Conservation (phyloP, 75 land plant species). For the Picea glauca region DNA sequence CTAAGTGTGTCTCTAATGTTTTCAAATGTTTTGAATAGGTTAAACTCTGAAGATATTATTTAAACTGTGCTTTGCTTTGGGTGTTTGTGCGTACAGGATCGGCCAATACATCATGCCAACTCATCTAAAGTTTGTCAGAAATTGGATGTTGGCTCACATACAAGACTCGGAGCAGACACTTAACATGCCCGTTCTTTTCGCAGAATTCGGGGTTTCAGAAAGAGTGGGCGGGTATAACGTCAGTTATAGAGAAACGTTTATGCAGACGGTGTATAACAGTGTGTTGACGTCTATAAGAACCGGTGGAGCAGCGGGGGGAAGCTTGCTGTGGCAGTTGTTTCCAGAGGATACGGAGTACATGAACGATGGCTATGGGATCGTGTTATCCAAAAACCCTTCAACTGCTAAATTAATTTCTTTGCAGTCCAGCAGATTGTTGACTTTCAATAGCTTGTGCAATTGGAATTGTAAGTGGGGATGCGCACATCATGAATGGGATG, state of each 20-base stretch:
- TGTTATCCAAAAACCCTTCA: slow-evolving; percentile 31
- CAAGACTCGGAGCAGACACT: slow-evolving; percentile 50
- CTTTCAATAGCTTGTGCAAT: slow-evolving; percentile 41
- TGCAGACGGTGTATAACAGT: slow-evolving; percentile 39
- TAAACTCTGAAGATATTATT: too few species aligned
- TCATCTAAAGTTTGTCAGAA: slow-evolving; percentile 48
- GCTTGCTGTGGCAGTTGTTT: slow-evolving; percentile 83
- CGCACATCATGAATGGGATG: not conserved
- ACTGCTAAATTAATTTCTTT: slow-evolving; percentile 57
- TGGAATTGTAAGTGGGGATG: slow-evolving; percentile 51
- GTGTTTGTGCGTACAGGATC: not conserved
- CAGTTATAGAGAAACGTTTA: slow-evolving; percentile 36
- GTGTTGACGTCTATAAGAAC: slow-evolving; percentile 40
- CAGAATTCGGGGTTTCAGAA: slow-evolving; percentile 70
- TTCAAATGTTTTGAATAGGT: too few species aligned
- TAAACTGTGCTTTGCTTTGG: too few species aligned
- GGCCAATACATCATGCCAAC: slow-evolving; percentile 2
- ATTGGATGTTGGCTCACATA: slow-evolving; percentile 77
- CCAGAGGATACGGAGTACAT: slow-evolving; percentile 73
- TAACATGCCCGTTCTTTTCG: slow-evolving; percentile 77
- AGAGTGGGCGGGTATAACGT: slow-evolving; percentile 50
- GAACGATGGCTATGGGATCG: slow-evolving; percentile 72
- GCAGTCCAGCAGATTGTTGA: slow-evolving; percentile 49
- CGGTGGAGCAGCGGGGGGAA: slow-evolving; percentile 73
- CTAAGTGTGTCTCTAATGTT: too few species aligned